Evolutionary conservation across 108 stramenopile genomes (phyloP).

Genomic region (Halocafeteria seosinensis): DNA sequence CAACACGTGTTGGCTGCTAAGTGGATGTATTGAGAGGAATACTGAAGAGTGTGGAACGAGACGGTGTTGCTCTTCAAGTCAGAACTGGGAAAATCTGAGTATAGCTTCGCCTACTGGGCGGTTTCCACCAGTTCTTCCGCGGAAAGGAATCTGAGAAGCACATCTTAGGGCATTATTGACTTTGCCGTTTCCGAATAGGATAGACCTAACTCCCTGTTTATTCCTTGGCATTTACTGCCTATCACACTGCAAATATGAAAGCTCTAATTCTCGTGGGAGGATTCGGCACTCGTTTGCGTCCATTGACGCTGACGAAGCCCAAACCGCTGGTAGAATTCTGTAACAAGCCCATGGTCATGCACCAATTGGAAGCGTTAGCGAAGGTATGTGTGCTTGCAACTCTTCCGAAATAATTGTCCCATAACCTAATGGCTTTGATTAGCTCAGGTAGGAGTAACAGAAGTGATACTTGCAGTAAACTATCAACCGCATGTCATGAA

Average conservation of each 20-base stretch:
- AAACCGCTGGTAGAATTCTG: slow-evolving; percentile 1
- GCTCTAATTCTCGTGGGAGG: slow-evolving; percentile 2
- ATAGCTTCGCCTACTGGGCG: too few species aligned
- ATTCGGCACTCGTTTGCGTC: slow-evolving; percentile 1
- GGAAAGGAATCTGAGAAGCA: too few species aligned
- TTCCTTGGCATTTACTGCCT: too few species aligned
- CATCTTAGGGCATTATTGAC: too few species aligned
- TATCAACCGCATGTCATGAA: not conserved
- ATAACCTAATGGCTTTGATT: not conserved
- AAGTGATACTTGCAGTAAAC: not conserved
- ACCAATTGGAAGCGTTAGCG: slow-evolving; percentile 1
- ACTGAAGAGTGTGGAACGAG: too few species aligned
- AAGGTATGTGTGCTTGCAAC: not conserved
- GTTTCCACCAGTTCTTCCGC: too few species aligned
- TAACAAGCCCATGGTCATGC: not conserved
- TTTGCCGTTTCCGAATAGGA: too few species aligned
- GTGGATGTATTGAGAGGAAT: too few species aligned
- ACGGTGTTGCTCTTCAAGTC: too few species aligned
- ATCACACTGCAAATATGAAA: not conserved
- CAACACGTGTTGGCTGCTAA: too few species aligned
- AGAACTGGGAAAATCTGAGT: too few species aligned
- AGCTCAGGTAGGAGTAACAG: not conserved
- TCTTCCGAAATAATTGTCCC: not conserved
- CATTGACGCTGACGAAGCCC: not conserved
- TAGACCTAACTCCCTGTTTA: too few species aligned